Base-by-base conservation (phyloP, 352 stramenopile species). In the Phytophthora europaea region DNA sequence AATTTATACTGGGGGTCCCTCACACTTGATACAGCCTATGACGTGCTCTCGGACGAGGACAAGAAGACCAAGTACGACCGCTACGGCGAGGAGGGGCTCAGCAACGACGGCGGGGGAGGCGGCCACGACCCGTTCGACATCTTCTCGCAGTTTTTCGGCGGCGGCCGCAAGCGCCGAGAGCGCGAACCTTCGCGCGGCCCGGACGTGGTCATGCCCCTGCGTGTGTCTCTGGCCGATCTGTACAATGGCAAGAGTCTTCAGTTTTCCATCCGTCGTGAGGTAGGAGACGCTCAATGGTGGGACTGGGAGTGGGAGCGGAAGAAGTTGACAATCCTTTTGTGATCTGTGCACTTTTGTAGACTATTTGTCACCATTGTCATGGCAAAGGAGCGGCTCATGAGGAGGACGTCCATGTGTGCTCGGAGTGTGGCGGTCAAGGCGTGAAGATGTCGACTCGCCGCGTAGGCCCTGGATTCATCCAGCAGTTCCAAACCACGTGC, bases 191-290 rank as follows among this genome's bases (percentile, higher is more conserved):
- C 84, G 8, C 86, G 88, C 7, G 85, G 86, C 0, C 87, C 87
- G 7, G 88, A 95, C 55, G 77, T 93, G 8, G 69, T 92, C 18
- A 94, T 99, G 65, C 97, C 96, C 7, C 76, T 99, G 31, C 79
- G 95, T 31, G 87, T 99, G 43, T 98, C 97, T 22, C 85, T 99
- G 40, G 90, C 98, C 12, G 94, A 99, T 75, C 76, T 99, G 43
- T 99, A 99, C 88, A 94, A 97, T 51, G 98, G 98, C 59, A 95
- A 98, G 63, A 90, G 89, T 34, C 89, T 99, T 62, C 93, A 99
- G 71, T 96, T 99, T 26, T 92, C 95, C 34, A 98, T 99, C 68
- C 88, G 97, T 22, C 91, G 98, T 33, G 85, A 93, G 75, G 75
- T 81, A 70, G 7, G 51, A 45, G 13, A 6, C 13, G 38, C 38